Evolutionary conservation across 225 moss, liverwort and hornwort genomes (phyloP).

Genomic region (Neckera pumila): DNA sequence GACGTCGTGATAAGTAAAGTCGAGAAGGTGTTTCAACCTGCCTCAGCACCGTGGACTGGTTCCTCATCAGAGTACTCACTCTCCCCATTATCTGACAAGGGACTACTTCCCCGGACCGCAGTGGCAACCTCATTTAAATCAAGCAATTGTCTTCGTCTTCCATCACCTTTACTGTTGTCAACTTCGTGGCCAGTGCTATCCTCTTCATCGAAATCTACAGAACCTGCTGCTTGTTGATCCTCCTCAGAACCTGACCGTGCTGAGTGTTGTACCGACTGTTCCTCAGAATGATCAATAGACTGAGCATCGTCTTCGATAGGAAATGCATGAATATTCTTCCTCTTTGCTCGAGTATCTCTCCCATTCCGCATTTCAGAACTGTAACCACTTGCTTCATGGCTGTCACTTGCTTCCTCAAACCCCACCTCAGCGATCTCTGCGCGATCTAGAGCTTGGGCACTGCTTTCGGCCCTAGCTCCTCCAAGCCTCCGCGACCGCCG

Average conservation of each 20-base stretch:
- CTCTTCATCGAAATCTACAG: conserved; percentile 28
- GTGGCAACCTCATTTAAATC: conserved; percentile 85
- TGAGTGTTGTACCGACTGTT: conserved; percentile 7
- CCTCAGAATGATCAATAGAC: neutral
- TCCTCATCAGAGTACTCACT: conserved; percentile 60
- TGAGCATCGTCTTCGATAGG: neutral
- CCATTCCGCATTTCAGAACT: conserved; percentile 13
- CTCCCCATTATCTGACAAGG: conserved; percentile 41
- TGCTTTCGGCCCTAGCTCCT: conserved; percentile 1
- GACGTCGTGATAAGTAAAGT: neutral
- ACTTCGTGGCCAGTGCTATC: conserved; percentile 32
- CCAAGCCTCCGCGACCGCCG: neutral
- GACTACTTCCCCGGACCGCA: conserved; percentile 44
- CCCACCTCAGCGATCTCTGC: neutral
- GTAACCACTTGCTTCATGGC: conserved; percentile 2
- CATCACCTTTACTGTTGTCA: conserved; percentile 2
- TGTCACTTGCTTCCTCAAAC: conserved; percentile 12
- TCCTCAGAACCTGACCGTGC: neutral
- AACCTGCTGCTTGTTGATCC: conserved; percentile 26
- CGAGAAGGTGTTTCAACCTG: conserved; percentile 19
- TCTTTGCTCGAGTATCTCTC: neutral
- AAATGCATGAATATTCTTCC: neutral
- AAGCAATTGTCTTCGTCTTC: conserved; percentile 59
- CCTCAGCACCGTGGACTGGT: conserved; percentile 25
- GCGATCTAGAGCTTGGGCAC: neutral